Evolutionary conservation across 768 basidiomycete species (phyloP).

Genomic region (Hebeloma cylindrosporum): DNA sequence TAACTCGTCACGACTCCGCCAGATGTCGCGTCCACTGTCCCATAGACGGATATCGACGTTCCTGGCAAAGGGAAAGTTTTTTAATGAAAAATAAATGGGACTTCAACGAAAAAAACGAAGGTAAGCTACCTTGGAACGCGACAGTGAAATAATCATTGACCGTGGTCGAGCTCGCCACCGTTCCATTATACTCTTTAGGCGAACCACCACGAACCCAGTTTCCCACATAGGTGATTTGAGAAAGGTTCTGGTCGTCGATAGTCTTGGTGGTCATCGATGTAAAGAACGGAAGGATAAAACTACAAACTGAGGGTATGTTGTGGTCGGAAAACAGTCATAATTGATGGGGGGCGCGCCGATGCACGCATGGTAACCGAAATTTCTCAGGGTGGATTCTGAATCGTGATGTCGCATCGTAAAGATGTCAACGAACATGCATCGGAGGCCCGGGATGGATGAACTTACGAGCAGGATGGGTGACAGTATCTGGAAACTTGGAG

Average conservation of each 20-base stretch:
- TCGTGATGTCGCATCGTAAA: too few species aligned
- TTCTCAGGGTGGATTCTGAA: too few species aligned
- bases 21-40: slow-evolving; percentile 35
- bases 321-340: too few species aligned
- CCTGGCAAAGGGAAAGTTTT: slow-evolving; percentile 24
- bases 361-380: too few species aligned
- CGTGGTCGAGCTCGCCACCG: slow-evolving; percentile 33
- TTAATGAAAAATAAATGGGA: background rate
- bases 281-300: too few species aligned
- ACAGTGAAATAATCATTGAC: slow-evolving; percentile 37
- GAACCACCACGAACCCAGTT: slow-evolving; percentile 34
- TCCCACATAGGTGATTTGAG: slow-evolving; percentile 32
- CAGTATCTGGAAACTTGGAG: too few species aligned
- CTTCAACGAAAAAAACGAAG: background rate
- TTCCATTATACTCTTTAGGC: slow-evolving; percentile 26
- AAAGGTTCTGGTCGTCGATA: slow-evolving; percentile 37
- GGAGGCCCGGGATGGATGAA: too few species aligned
- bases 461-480: too few species aligned
- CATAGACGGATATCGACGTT: slow-evolving; percentile 33
- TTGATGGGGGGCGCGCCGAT: too few species aligned
- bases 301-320: too few species aligned
- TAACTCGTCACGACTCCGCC: slow-evolving; percentile 37
- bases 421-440: too few species aligned
- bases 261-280: slow-evolving; percentile 21
- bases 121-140: slow-evolving; percentile 31